A percentile compares a stretch with the other conserved stretches of the same genome.
Evolutionary conservation across 1,284 basidiomycete species (phyloP).

Genomic region (Cerioporus squamosus): DNA sequence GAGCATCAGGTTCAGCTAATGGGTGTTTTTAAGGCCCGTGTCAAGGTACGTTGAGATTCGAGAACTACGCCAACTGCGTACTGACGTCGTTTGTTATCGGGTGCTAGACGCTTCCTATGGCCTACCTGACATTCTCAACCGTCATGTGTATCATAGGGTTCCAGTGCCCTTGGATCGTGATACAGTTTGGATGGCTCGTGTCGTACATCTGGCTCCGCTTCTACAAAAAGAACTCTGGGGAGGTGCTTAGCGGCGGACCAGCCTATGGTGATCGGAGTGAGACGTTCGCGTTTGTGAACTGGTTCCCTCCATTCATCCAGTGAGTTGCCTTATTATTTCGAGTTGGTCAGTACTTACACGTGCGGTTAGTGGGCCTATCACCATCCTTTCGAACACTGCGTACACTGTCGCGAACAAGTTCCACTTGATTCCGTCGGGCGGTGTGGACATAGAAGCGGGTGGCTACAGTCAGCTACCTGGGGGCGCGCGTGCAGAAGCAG

Average conservation of each 20-base stretch:
- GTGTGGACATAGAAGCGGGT: conserved; percentile 72
- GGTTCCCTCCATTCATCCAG: conserved; percentile 97
- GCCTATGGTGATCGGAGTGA: conserved; percentile 92
- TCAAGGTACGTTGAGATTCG: conserved; percentile 68
- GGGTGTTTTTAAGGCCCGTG: conserved; percentile 83
- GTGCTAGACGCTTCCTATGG: conserved; percentile 85
- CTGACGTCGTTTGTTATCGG: background rate
- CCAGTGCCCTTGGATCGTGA: conserved; percentile 93
- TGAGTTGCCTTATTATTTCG: conserved; percentile 51
- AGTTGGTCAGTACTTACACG: background rate
- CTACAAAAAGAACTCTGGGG: conserved; percentile 83
- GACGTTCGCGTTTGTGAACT: conserved; percentile 93
- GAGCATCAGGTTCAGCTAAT: conserved; percentile 97
- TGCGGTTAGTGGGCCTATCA: conserved; percentile 60
- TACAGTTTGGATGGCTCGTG: conserved; percentile 98
- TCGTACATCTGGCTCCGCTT: conserved; percentile 96
- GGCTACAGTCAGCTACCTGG: conserved; percentile 80
- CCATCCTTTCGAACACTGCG: conserved; percentile 69
- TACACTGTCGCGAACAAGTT: conserved; percentile 76
- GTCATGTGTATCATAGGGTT: conserved; percentile 88
- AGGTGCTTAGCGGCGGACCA: conserved; percentile 59
- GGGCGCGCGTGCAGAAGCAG: conserved; percentile 91
- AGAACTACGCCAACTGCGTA: conserved; percentile 8
- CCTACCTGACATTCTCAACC: conserved; percentile 90
- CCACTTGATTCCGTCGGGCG: conserved; percentile 74